Evolutionary conservation across 108 stramenopile species (phyloP).

Genomic region (Nitzschia sp.): DNA sequence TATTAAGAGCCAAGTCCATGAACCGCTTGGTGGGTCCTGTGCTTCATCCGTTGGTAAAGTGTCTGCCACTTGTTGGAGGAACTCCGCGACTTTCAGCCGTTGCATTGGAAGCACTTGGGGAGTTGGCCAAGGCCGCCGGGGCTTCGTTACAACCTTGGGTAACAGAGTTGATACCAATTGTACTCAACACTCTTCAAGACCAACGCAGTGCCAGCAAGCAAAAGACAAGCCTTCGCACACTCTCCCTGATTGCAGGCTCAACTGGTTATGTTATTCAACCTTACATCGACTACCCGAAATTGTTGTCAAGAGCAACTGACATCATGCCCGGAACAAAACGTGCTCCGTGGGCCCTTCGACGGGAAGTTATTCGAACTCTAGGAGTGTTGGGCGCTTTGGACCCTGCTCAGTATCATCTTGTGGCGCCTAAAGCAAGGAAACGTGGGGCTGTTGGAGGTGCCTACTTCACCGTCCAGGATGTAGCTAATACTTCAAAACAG

Average conservation of each 20-base stretch:
- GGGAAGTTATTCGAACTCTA: constrained; percentile 91
- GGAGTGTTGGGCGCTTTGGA: constrained; percentile 95
- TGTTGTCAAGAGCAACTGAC: constrained; percentile 79
- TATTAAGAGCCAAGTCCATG: constrained; percentile 70
- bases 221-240: constrained; percentile 80
- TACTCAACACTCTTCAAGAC: constrained; percentile 87
- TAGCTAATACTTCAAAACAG: constrained; percentile 3
- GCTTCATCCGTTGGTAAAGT: constrained; percentile 63
- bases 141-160: constrained; percentile 82
- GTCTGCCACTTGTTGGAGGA: constrained; percentile 62
- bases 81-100: constrained; percentile 79
- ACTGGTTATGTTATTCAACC: constrained; percentile 92
- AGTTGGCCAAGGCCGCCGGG: constrained; percentile 81
- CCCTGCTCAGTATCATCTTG: constrained; percentile 75
- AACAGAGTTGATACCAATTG: constrained; percentile 77
- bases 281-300: constrained; percentile 89
- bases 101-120: constrained; percentile 89
- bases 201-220: constrained; percentile 86
- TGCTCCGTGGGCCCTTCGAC: constrained; percentile 84
- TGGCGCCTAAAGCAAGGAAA: constrained; percentile 65
- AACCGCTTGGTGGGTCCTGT: constrained; percentile 76
- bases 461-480: constrained; percentile 60
- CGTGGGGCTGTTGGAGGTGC: constrained; percentile 81
- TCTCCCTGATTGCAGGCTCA: constrained; percentile 88
- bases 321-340: constrained; percentile 76